Evolutionary conservation across 1,284 basidiomycete species (phyloP).

Genomic region (Cerrena zonata): DNA sequence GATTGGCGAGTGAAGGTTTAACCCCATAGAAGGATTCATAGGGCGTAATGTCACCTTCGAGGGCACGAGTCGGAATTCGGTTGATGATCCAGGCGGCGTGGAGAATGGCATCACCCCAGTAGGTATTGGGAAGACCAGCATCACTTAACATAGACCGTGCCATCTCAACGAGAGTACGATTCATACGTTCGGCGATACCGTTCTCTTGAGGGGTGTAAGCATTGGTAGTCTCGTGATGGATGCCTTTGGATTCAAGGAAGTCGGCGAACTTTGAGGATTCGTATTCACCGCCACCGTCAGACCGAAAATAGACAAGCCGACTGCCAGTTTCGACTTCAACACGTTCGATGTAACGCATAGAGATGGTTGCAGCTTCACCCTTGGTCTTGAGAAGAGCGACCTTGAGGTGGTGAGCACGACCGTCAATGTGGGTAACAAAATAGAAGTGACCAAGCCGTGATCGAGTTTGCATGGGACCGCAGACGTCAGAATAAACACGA

Average conservation of each 20-base stretch:
- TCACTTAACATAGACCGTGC: slow-evolving; percentile 22
- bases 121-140: slow-evolving; percentile 20
- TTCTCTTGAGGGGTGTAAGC: slow-evolving; percentile 19
- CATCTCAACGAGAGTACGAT: slow-evolving; percentile 25
- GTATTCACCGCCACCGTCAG: slow-evolving; percentile 12
- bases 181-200: slow-evolving; percentile 23
- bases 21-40: slow-evolving; percentile 14
- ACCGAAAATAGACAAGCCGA: slow-evolving; percentile 30
- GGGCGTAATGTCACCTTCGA: slow-evolving; percentile 14
- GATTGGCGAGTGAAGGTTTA: slow-evolving; percentile 14
- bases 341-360: slow-evolving; percentile 7
- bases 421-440: slow-evolving; percentile 13
- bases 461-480: slow-evolving; percentile 13
- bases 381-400: slow-evolving; percentile 12
- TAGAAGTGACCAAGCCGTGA: slow-evolving; percentile 8
- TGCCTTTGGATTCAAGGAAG: slow-evolving; percentile 9
- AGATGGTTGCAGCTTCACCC: slow-evolving; percentile 4
- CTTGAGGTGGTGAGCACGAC: slow-evolving; percentile 6
- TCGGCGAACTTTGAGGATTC: slow-evolving; percentile 3
- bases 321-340: slow-evolving; percentile 27
- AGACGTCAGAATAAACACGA: slow-evolving; percentile 25
- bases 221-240: slow-evolving; percentile 14
- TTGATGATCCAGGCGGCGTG: slow-evolving; percentile 15
- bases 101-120: slow-evolving; percentile 26
- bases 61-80: slow-evolving; percentile 10